A percentile compares a stretch with the other conserved stretches of the same genome.
Evolutionary conservation across 202 grass and related monocot genomes (phyloP).

Genomic region (Setaria italica): DNA sequence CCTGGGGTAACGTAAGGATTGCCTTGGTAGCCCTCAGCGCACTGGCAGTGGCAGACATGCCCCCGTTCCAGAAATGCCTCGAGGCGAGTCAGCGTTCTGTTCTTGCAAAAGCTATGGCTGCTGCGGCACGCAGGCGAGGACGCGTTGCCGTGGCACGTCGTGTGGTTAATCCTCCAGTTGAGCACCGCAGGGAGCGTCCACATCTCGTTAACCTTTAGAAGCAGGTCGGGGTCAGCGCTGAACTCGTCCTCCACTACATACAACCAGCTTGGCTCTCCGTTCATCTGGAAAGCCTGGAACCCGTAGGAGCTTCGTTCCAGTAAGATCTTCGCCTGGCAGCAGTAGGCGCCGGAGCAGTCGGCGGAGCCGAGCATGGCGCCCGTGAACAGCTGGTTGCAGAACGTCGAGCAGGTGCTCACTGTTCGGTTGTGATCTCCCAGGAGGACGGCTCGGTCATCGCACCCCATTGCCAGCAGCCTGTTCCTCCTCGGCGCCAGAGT

Average conservation of each 20-base stretch:
- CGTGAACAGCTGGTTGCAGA: not conserved
- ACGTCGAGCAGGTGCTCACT: not conserved
- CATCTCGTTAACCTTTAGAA: no score
- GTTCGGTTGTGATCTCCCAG: not conserved
- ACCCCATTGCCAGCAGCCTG: not conserved
- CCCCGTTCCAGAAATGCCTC: no score
- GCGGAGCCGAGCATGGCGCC: no score
- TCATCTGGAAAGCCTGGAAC: not conserved
- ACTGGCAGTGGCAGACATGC: not conserved
- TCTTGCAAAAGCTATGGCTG: not conserved
- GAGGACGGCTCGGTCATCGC: not conserved
- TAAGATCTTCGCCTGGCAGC: not conserved
- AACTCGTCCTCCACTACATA: no score
- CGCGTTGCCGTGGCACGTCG: not conserved
- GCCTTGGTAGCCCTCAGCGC: not conserved
- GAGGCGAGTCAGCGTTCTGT: no score
- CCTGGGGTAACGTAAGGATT: no score
- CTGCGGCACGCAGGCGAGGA: conserved; percentile 3
- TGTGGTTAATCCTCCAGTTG: not conserved
- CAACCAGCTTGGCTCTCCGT: no score
- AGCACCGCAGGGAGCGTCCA: not conserved
- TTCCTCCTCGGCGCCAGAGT: not conserved
- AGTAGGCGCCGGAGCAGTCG: not conserved
- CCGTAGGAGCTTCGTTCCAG: not conserved
- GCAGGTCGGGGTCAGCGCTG: no score